Conservation (phyloP, 495 filamentous ascomycete species). For the Lasiosphaeria hispida region DNA sequence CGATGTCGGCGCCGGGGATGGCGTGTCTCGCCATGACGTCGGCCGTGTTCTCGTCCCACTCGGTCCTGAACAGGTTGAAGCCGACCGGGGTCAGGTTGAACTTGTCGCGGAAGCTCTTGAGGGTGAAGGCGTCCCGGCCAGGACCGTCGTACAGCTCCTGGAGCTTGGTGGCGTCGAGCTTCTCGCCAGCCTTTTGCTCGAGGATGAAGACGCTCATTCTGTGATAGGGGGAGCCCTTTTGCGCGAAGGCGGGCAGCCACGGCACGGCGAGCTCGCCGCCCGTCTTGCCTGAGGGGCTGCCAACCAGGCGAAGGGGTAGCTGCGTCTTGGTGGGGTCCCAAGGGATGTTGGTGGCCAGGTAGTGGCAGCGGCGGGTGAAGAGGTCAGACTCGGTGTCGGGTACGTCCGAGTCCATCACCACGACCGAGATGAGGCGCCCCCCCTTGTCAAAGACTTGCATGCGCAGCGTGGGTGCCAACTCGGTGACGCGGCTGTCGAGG, state of each 20-base stretch:
- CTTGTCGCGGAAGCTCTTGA: slow-evolving; percentile 69
- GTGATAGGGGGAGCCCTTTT: slow-evolving; percentile 91
- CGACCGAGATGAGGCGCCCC: slow-evolving; percentile 76
- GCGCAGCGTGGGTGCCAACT: slow-evolving; percentile 66
- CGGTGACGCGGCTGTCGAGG: slow-evolving; percentile 67
- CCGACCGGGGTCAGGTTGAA: slow-evolving; percentile 71
- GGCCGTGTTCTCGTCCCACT: slow-evolving; percentile 84
- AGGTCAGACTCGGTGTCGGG: slow-evolving; percentile 72
- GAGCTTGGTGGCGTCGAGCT: slow-evolving; percentile 60
- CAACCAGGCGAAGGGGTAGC: slow-evolving; percentile 45
- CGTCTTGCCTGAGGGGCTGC: slow-evolving; percentile 6
- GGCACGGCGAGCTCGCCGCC: slow-evolving; percentile 63
- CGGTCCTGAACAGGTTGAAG: slow-evolving; percentile 77
- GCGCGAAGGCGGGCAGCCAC: slow-evolving; percentile 81
- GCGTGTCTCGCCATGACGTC: slow-evolving; percentile 80
- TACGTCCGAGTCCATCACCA: slow-evolving; percentile 86
- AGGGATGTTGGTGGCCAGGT: slow-evolving; percentile 65
- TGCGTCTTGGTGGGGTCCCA: slow-evolving; percentile 48
- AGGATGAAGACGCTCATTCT: slow-evolving; percentile 80
- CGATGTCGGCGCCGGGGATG: slow-evolving; percentile 71
- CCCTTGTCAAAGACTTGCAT: slow-evolving; percentile 83
- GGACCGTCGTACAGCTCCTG: slow-evolving; percentile 44
- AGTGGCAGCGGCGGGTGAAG: slow-evolving; percentile 81
- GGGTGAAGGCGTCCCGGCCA: slow-evolving; percentile 62
- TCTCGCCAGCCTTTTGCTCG: slow-evolving; percentile 63